Evolutionary conservation across 768 basidiomycete genomes (phyloP).

Genomic region (Strobilomyces confusus): DNA sequence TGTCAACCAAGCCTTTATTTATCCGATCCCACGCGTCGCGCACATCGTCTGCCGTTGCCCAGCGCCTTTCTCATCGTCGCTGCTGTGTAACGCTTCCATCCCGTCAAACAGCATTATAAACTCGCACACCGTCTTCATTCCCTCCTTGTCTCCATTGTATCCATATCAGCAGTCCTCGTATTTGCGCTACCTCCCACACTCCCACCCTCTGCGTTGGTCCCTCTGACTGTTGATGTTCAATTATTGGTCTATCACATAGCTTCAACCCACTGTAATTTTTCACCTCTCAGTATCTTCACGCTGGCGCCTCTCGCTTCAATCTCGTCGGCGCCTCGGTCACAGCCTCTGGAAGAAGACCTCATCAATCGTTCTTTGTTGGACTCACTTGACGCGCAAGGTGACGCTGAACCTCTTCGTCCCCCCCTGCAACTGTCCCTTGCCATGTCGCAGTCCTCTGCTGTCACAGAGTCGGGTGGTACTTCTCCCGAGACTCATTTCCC

Average conservation of each 20-base stretch:
- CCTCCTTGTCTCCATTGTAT: conserved; percentile 37
- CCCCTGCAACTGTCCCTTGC: conserved; percentile 35
- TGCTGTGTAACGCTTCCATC: conserved; percentile 27
- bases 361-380: conserved; percentile 84
- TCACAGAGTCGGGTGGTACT: conserved; percentile 45
- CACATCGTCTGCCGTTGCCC: conserved; percentile 36
- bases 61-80: conserved; percentile 17
- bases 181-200: conserved; percentile 34
- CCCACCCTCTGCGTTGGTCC: conserved; percentile 26
- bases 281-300: conserved; percentile 32
- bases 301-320: conserved; percentile 48
- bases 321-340: conserved; percentile 29
- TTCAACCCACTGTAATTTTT: conserved; percentile 30
- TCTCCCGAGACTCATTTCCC: conserved; percentile 58
- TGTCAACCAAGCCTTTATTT: conserved; percentile 29
- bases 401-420: conserved; percentile 59
- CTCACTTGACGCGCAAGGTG: conserved; percentile 78
- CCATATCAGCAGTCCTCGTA: conserved; percentile 37
- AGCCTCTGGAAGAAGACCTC: conserved; percentile 60
- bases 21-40: conserved; percentile 44
- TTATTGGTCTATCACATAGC: conserved; percentile 29
- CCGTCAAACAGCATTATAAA: conserved; percentile 29
- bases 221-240: conserved; percentile 43
- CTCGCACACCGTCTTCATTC: conserved; percentile 20
- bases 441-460: conserved; percentile 47